phyloP scores from a whole-genome alignment of 75 land plant genomes.

The Pinus tabuliformis region DNA sequence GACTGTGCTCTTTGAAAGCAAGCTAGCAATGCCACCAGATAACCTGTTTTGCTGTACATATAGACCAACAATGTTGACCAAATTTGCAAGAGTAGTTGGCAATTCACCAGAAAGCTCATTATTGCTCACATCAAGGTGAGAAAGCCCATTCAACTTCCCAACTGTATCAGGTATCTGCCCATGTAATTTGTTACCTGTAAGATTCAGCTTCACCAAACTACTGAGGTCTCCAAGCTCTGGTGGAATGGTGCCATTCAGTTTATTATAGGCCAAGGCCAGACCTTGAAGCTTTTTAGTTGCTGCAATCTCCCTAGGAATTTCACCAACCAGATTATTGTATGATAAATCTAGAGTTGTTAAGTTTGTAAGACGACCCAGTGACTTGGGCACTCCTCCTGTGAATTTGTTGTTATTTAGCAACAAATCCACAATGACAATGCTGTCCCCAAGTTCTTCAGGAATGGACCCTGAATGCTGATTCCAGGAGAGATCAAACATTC shows the following conservation, averaged over 20 bases:
- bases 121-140: slow-evolving; percentile 22
- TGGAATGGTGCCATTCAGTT: slow-evolving; percentile 17
- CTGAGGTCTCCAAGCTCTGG: slow-evolving; percentile 21
- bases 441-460: slow-evolving; percentile 17
- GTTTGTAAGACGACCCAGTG: slow-evolving; percentile 41
- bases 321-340: slow-evolving; percentile 18
- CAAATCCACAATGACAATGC: slow-evolving; percentile 11
- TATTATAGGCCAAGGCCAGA: slow-evolving; percentile 9
- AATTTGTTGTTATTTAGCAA: slow-evolving; percentile 51
- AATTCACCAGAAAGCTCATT: slow-evolving; percentile 21
- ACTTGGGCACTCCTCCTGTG: slow-evolving; percentile 52
- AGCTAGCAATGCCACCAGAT: slow-evolving; percentile 18
- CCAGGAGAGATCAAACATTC: slow-evolving; percentile 23
- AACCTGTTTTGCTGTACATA: slow-evolving; percentile 13
- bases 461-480: slow-evolving; percentile 21
- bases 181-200: slow-evolving; percentile 16
- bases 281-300: slow-evolving; percentile 16
- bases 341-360: slow-evolving; percentile 29
- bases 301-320: slow-evolving; percentile 16
- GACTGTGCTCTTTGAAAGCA: slow-evolving; percentile 16
- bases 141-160: slow-evolving; percentile 17
- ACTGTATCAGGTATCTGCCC: slow-evolving; percentile 24
- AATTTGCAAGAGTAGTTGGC: slow-evolving; percentile 14
- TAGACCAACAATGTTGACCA: slow-evolving; percentile 19
- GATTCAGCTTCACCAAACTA: slow-evolving; percentile 29